These are phyloP conservation scores for Ophiostoma perfectum DNA, from an alignment of 2,329 filamentous ascomycete species.

Conservation along the genomic window DNA sequence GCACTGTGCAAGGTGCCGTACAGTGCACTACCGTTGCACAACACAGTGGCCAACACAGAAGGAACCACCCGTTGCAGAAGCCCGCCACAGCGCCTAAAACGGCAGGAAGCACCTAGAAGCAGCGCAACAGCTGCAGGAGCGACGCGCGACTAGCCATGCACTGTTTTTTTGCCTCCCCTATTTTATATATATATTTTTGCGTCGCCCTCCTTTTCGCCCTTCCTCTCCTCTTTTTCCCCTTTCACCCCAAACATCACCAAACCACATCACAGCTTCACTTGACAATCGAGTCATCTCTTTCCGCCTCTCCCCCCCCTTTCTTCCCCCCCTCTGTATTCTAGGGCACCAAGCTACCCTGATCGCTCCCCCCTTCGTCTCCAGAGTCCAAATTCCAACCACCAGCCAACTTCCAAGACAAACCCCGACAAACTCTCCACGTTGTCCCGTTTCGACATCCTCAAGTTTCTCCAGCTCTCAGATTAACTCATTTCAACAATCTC, in stretches of 20 bases:
- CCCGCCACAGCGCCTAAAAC: neutral
- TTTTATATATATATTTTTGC: slow-evolving; percentile 34
- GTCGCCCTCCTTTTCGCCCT: slow-evolving; percentile 30
- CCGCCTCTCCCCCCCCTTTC: slow-evolving; percentile 29
- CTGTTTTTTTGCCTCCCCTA: slow-evolving; percentile 24
- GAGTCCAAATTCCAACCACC: slow-evolving; percentile 51
- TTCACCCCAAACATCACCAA: slow-evolving; percentile 33
- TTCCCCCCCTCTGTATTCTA: slow-evolving; percentile 50
- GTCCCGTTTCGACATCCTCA: slow-evolving; percentile 24
- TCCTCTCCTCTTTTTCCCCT: slow-evolving; percentile 32
- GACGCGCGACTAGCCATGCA: slow-evolving; percentile 27
- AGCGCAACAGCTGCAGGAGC: slow-evolving; percentile 14
- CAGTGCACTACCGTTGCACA: neutral
- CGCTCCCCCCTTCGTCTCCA: slow-evolving; percentile 62
- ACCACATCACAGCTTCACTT: slow-evolving; percentile 36
- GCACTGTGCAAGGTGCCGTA: slow-evolving; percentile 4
- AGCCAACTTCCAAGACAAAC: slow-evolving; percentile 25
- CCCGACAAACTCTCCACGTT: slow-evolving; percentile 40
- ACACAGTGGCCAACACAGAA: slow-evolving; percentile 14
- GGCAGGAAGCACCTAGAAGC: slow-evolving; percentile 14
- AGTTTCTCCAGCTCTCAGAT: slow-evolving; percentile 18
- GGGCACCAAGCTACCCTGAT: slow-evolving; percentile 86
- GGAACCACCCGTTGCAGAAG: slow-evolving; percentile 9
- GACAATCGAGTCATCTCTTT: slow-evolving; percentile 21
- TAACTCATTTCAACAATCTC: slow-evolving; percentile 14